These are phyloP conservation scores for Periconia digitata DNA, from an alignment of 2,329 filamentous ascomycete species.

Conservation along the genomic window DNA sequence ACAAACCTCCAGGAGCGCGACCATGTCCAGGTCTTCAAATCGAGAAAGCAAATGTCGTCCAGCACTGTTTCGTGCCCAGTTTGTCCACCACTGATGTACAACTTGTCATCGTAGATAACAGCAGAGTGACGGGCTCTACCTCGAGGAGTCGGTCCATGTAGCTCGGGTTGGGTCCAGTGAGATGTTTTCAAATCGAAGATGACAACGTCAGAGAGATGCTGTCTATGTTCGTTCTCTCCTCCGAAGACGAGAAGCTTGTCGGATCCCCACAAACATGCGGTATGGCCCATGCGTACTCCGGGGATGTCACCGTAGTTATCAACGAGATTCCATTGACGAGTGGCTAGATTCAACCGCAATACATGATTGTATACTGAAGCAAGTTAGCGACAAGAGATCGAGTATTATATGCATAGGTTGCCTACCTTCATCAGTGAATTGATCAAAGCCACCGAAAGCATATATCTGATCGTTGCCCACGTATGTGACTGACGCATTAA, in stretches of 20 bases:
- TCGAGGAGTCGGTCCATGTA: constrained; percentile 81
- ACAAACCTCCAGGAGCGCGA: constrained; percentile 95
- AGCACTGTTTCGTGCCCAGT: constrained; percentile 91
- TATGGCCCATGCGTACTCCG: constrained; percentile 96
- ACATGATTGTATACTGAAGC: constrained; percentile 89
- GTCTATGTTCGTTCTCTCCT: constrained; percentile 95
- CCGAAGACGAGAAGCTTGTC: constrained; percentile 97
- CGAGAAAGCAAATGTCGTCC: constrained; percentile 94
- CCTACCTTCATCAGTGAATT: constrained; percentile 89
- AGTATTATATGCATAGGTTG: no score
- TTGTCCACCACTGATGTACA: constrained; percentile 95
- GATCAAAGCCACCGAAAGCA: constrained; percentile 96
- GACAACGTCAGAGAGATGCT: constrained; percentile 93
- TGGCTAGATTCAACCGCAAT: constrained; percentile 80
- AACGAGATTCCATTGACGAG: constrained; percentile 90
- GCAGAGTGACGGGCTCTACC: constrained; percentile 91
- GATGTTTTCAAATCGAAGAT: constrained; percentile 94
- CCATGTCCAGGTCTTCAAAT: constrained; percentile 97
- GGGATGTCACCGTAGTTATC: constrained; percentile 99
- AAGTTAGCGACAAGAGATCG: constrained; percentile 2
- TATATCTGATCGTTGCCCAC: constrained; percentile 97
- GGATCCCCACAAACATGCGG: constrained; percentile 88
- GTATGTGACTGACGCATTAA: constrained; percentile 99
- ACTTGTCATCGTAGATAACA: constrained; percentile 91
- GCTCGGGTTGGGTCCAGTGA: constrained; percentile 90